These are phyloP conservation scores for Alloteropsis angusta DNA, from an alignment of 202 grass and related monocot species.

Conservation along the genomic window DNA sequence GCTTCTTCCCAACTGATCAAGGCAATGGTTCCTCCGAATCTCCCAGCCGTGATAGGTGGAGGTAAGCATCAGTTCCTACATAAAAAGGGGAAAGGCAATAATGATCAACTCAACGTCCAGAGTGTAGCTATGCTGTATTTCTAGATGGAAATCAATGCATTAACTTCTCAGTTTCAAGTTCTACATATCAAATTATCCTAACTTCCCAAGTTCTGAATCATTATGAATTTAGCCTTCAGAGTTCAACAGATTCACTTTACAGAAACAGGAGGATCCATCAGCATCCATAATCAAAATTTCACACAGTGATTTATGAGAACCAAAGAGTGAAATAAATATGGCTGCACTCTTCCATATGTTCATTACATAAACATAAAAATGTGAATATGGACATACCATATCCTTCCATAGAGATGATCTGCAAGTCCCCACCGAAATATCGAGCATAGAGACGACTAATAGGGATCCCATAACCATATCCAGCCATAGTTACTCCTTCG, in stretches of 20 bases:
- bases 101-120: background rate
- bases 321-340: background rate
- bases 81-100: background rate
- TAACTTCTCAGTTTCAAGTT: background rate
- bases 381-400: constrained; percentile 57
- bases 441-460: constrained; percentile 93
- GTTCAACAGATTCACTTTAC: background rate
- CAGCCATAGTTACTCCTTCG: constrained; percentile 85
- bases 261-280: background rate
- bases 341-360: background rate
- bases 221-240: background rate
- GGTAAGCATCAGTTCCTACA: constrained; percentile 94
- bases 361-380: background rate
- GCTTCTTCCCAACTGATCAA: constrained; percentile 20
- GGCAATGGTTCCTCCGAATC: constrained; percentile 90
- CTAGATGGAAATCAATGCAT: background rate
- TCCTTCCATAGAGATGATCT: constrained; percentile 99
- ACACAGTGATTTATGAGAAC: background rate
- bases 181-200: background rate
- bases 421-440: constrained; percentile 95
- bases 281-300: background rate
- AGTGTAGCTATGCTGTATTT: background rate
- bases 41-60: constrained; percentile 87
- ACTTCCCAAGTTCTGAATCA: background rate
- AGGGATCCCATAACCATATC: constrained; percentile 83